A percentile compares a stretch with the other conserved stretches of the same genome.
Evolutionary conservation across 441 rosid species (phyloP).

Genomic region (Brassica balearica): DNA sequence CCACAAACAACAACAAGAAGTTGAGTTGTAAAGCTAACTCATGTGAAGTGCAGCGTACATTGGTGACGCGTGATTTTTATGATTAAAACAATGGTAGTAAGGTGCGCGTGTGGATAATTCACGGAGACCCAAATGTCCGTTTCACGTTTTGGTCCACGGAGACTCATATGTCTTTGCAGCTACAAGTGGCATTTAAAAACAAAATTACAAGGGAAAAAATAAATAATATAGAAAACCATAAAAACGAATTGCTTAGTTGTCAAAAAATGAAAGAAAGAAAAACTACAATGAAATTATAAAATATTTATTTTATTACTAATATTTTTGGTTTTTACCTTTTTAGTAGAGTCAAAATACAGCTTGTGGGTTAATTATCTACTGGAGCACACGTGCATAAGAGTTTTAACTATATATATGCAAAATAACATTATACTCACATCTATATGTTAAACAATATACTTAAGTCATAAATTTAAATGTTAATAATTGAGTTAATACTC

Average conservation of each 20-base stretch:
- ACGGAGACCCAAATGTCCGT: slow-evolving; percentile 31
- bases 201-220: background rate
- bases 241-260: background rate
- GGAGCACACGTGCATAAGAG: background rate
- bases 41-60: slow-evolving; percentile 7
- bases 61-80: background rate
- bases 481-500: background rate
- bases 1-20: slow-evolving; percentile 23
- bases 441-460: too few relatives aligned
- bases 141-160: slow-evolving; percentile 35
- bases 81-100: background rate
- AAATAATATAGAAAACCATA: background rate
- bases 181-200: slow-evolving; percentile 11
- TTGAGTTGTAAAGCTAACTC: slow-evolving; percentile 24
- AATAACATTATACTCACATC: too few relatives aligned
- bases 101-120: slow-evolving; percentile 26
- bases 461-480: too few relatives aligned
- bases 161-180: slow-evolving; percentile 26
- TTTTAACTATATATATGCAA: background rate
- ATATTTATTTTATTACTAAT: background rate
- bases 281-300: background rate
- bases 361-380: background rate
- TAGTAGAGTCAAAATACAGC: background rate
- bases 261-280: background rate
- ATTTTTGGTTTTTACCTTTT: background rate